These are phyloP conservation scores for Amaranthus tricolor DNA, from an alignment of 179 eudicot genomes.

Conservation along the genomic window DNA sequence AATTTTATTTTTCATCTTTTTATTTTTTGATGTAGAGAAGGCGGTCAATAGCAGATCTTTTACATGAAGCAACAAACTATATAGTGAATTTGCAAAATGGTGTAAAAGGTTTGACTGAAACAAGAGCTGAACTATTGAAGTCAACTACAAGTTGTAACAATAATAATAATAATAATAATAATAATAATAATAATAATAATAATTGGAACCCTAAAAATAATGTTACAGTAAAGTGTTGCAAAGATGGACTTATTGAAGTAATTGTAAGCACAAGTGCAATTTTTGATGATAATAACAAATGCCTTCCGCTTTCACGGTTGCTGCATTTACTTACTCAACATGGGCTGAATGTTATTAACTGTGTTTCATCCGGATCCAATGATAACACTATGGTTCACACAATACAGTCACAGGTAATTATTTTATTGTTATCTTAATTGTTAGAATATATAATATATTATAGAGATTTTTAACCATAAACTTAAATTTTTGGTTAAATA, in stretches of 20 bases:
- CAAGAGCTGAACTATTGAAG: constrained; percentile 18
- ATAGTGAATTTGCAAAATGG: constrained; percentile 24
- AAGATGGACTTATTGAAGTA: constrained; percentile 21
- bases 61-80: constrained; percentile 27
- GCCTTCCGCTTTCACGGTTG: constrained; percentile 23
- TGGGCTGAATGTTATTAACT: constrained; percentile 29
- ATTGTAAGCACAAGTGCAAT: constrained; percentile 14
- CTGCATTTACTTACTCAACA: constrained; percentile 23
- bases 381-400: constrained; percentile 18
- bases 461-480: too few species aligned
- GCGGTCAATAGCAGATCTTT: constrained; percentile 30
- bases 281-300: neutral
- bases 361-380: neutral
- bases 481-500: too few species aligned
- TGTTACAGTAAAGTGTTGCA: constrained; percentile 18
- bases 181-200: neutral
- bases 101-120: constrained; percentile 3
- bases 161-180: neutral
- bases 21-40: constrained; percentile 13
- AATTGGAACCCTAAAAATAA: neutral
- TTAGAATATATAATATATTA: too few species aligned
- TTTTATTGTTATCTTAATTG: too few species aligned
- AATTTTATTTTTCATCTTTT: neutral
- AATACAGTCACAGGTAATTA: constrained; percentile 32
- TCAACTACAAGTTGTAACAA: neutral